Base-by-base conservation (phyloP, 2,329 filamentous ascomycete species). In the Cordyceps pruinosa region DNA sequence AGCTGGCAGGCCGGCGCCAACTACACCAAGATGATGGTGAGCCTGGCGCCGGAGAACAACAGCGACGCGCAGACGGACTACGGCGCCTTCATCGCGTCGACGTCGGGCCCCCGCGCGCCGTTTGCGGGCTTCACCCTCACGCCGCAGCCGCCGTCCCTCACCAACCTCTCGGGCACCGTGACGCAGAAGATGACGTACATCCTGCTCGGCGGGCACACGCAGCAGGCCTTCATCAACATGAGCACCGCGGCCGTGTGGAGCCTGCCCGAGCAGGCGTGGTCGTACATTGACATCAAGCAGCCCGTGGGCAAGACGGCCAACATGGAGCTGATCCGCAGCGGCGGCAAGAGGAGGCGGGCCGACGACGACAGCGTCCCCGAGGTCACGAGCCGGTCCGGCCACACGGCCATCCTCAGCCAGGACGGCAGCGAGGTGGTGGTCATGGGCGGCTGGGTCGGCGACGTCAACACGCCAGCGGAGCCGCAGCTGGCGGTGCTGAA, bases 381-480 rank as follows among this genome's bases (percentile, higher is more conserved):
- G 1, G 77, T 95, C 7, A 88, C 96, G 62, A 90, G 90, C 37
- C 79, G 94, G 56, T 96, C 92, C 4, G 94, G 94, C 0, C 94
- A 99, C 67, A 92, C 89, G 0, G 86, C 93, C 1, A 82, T 96
- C 1, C 73, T 97, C 5, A 89, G 84, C 28, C 81, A 87, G 53
- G 90, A 96, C 66, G 92, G 92, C 0, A 82, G 76, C 26, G 84
- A 81, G n/a, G 76, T 97, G 9, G 75, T 96, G 41, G 75, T 99
- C 1, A 78, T 91, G 59, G 94, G 94, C 21, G 94, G 94, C 1
- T 99, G 94, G 94, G 90, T 97, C 5, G 93, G 92, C 4, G 85
- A 95, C 65, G 78, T 88, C 0, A 79, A 75, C 9, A 87, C 85
- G 32, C 82, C 92, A 1, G 94, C 94, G 0, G 77, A 85, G 30